Evolutionary conservation across 768 basidiomycete genomes (phyloP).

Genomic region (Psilocybe azurescens): DNA sequence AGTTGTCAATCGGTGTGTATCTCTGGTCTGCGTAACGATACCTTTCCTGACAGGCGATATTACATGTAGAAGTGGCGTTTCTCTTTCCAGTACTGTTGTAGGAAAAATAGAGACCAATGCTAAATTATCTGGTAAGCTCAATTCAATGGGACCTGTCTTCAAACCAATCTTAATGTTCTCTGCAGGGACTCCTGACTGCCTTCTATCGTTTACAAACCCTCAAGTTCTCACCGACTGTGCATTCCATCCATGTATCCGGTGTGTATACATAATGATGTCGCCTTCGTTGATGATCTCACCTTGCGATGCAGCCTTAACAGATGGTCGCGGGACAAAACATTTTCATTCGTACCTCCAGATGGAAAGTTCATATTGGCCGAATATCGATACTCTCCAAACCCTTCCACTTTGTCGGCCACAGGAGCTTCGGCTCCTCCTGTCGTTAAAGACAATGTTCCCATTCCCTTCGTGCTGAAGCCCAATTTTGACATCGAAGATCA

Average conservation of each 20-base stretch:
- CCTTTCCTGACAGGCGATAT: conserved; percentile 8
- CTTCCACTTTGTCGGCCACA: conserved; percentile 34
- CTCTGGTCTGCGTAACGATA: not conserved
- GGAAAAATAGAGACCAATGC: conserved; percentile 82
- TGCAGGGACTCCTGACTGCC: conserved; percentile 87
- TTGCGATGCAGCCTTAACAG: conserved; percentile 63
- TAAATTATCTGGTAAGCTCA: conserved; percentile 69
- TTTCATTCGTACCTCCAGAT: conserved; percentile 95
- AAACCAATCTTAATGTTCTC: conserved; percentile 3
- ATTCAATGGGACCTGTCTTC: not conserved
- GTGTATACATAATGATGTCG: conserved; percentile 27
- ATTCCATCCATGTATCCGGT: conserved; percentile 95
- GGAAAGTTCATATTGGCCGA: conserved; percentile 86
- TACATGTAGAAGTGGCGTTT: conserved; percentile 62
- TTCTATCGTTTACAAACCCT: conserved; percentile 77
- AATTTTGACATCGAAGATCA: conserved; percentile 48
- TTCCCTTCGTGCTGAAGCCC: conserved; percentile 57
- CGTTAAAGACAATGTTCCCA: conserved; percentile 50
- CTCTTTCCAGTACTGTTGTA: conserved; percentile 70
- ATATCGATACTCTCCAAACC: conserved; percentile 68
- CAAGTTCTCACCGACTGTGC: conserved; percentile 77
- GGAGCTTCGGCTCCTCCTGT: conserved; percentile 21
- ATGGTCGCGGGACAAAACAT: conserved; percentile 74
- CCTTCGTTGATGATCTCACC: conserved; percentile 2
- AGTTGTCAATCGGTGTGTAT: conserved; percentile 73